Evolutionary conservation across 2,329 filamentous ascomycete genomes (phyloP).

Genomic region (Xylariaceae sp.): DNA sequence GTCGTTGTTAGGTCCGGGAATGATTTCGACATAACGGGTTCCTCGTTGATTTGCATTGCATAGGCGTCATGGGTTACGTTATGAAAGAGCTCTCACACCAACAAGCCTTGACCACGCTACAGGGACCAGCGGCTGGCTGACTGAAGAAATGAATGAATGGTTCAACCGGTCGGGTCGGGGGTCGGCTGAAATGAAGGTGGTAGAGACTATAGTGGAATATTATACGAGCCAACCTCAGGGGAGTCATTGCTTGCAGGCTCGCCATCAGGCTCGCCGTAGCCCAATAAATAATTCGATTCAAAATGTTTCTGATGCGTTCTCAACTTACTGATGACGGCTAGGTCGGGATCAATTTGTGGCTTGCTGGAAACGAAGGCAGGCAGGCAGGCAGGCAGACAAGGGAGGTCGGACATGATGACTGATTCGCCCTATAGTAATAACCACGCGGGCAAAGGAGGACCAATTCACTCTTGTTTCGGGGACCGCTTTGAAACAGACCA

Average conservation of each 20-base stretch:
- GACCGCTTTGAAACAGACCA: background rate
- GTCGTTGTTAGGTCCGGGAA: conserved; percentile 21
- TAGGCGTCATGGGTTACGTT: conserved; percentile 35
- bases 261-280: conserved; percentile 4
- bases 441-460: background rate
- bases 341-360: background rate
- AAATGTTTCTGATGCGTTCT: conserved; percentile 7
- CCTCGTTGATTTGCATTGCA: conserved; percentile 37
- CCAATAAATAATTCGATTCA: conserved; percentile 18
- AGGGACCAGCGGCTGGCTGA: conserved; percentile 11
- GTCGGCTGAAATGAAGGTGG: conserved; percentile 3
- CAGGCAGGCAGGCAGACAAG: no score
- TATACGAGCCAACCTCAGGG: conserved; percentile 2
- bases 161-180: conserved; percentile 2
- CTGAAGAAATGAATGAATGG: conserved; percentile 8
- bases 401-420: no score
- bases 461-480: background rate
- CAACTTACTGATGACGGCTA: background rate
- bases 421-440: background rate
- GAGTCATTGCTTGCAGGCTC: conserved; percentile 5
- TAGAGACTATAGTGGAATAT: conserved; percentile 11
- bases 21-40: conserved; percentile 28
- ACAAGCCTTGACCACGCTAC: conserved; percentile 13
- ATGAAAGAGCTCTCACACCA: conserved; percentile 18
- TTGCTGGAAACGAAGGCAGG: background rate